Conservation (phyloP, 352 stramenopile genomes). For the Pythium myriotylum region DNA sequence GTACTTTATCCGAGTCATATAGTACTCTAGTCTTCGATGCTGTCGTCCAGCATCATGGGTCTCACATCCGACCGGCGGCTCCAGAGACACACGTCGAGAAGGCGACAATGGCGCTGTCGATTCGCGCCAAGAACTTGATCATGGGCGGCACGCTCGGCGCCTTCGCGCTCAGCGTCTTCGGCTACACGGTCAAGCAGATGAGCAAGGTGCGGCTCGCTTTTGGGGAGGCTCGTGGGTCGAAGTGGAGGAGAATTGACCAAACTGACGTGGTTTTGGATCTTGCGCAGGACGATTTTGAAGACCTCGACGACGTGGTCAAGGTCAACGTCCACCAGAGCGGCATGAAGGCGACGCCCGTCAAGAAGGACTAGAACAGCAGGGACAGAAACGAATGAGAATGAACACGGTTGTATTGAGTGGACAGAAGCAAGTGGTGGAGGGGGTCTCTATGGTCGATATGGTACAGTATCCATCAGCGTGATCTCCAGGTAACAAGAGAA, state of each 20-base stretch:
- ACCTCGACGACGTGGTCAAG: conserved; percentile 73
- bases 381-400: conserved; percentile 5
- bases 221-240: too few species aligned
- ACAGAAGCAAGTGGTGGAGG: too few species aligned
- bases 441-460: conserved; percentile 1
- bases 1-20: conserved; percentile 6
- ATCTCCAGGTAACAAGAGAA: too few species aligned
- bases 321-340: conserved; percentile 83
- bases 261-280: too few species aligned
- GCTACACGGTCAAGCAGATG: conserved; percentile 83
- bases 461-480: too few species aligned
- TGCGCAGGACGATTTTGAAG: conserved; percentile 78
- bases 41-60: conserved; percentile 22
- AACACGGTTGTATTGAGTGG: too few species aligned
- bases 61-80: not conserved
- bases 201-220: conserved; percentile 50
- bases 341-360: conserved; percentile 62
- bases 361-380: conserved; percentile 44
- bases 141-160: conserved; percentile 62
- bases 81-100: conserved; percentile 3
- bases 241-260: too few species aligned
- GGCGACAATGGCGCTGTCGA: conserved; percentile 50
- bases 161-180: conserved; percentile 69
- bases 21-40: too few species aligned
- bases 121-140: conserved; percentile 79